Conservation (phyloP, 2,329 filamentous ascomycete species). For the Stagonosporopsis tanaceti region DNA sequence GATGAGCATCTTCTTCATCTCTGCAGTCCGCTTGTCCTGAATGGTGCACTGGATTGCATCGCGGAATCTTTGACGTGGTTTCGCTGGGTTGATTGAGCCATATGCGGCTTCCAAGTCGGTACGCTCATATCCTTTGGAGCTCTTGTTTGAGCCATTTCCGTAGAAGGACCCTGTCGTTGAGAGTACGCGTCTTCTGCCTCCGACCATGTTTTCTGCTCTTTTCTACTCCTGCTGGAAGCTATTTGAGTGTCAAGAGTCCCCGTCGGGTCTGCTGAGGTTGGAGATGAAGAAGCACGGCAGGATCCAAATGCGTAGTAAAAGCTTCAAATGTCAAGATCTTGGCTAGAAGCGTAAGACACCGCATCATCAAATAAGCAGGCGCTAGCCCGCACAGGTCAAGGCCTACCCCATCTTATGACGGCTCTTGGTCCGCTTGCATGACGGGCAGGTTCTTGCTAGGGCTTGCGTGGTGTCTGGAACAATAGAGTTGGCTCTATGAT, state of each 20-base stretch:
- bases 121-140: slow-evolving; percentile 6
- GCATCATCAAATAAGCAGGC: slow-evolving; percentile 14
- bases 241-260: too few species aligned
- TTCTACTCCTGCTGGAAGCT: neutral
- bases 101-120: slow-evolving; percentile 44
- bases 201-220: slow-evolving; percentile 12
- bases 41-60: slow-evolving; percentile 59
- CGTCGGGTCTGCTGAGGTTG: too few species aligned
- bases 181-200: slow-evolving; percentile 11
- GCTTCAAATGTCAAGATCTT: slow-evolving; percentile 9
- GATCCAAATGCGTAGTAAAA: neutral
- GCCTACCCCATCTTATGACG: slow-evolving; percentile 12
- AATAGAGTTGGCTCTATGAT: slow-evolving; percentile 11
- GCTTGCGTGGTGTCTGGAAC: slow-evolving; percentile 14
- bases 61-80: slow-evolving; percentile 49
- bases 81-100: slow-evolving; percentile 26
- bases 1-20: slow-evolving; percentile 60
- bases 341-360: slow-evolving; percentile 3
- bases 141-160: neutral
- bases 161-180: slow-evolving; percentile 8
- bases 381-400: slow-evolving; percentile 2
- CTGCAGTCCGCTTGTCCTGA: slow-evolving; percentile 54
- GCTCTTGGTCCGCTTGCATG: neutral
- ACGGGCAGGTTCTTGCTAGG: slow-evolving; percentile 2
- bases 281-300: neutral